Base-by-base conservation (phyloP, 805 yeast species). In the Cyberlindnera galapagoensis region DNA sequence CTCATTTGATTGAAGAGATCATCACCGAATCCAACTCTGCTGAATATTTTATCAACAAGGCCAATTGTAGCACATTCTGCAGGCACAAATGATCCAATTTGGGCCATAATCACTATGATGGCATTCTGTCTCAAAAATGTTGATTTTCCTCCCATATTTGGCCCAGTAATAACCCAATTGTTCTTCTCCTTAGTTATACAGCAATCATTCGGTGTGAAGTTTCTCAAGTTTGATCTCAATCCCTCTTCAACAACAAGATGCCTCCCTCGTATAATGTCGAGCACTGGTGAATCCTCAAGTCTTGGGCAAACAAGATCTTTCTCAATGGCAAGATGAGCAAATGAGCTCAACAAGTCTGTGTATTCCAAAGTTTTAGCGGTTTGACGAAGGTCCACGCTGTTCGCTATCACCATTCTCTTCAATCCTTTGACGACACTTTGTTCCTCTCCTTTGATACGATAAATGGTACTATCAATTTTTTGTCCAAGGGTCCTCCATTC, bases 61-160 rank as follows among this genome's bases (percentile, higher is more conserved):
- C 90, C 80, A 21, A 92, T 58, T 46, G 77, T 84, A 0, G 96
- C 90, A 13, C 67, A 74, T 21, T 62, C 66, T 34, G 84, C 83
- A 2, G 98, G 98, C 16, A 88, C 77, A 51, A 80, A 87, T 31
- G 88, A 80, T 1, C 97, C 97, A 15, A 86, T 73, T 54, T 88
- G 97, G 11, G 85, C 85, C 78, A 88, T 66, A 26, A 88, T 65
- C 3, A 90, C 80, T 35, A 88, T 80, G 1, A 83, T 92, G 8
- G 96, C 97, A 33, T 83, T 72, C 47, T 88, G 95, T 42, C 96
- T 69, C 28, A 88, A 79, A 51, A 84, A 88, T 0, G 97, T 88
- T 0, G 96, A 86, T 55, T 88, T 88, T 43, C 97, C 97, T 34
- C 97, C 97, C 97, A 88, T 88, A 52, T 88, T 88, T 16, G 97